These are phyloP conservation scores for Sclerotinia borealis DNA, from an alignment of 2,329 filamentous ascomycete genomes.

Conservation along the genomic window DNA sequence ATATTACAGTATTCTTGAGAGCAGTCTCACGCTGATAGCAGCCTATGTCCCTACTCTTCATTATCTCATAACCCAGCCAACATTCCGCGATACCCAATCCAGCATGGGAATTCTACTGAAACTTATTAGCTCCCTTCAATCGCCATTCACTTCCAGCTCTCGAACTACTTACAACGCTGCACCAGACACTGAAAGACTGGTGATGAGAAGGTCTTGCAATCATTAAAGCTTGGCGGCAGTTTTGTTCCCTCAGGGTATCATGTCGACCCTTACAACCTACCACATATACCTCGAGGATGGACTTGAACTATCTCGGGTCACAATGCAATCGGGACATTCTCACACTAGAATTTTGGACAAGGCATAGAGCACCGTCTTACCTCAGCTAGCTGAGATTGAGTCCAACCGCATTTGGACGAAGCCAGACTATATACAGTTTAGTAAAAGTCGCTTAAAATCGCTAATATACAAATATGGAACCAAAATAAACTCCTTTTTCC, in stretches of 20 bases:
- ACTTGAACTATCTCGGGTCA: neutral
- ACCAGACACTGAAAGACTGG: neutral
- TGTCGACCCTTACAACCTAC: neutral
- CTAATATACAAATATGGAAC: too few relatives aligned
- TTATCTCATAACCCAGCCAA: neutral
- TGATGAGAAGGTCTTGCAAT: neutral
- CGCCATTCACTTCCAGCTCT: neutral
- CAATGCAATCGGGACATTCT: neutral
- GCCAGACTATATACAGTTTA: too few relatives aligned
- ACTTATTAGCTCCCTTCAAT: neutral
- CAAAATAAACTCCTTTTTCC: too few relatives aligned
- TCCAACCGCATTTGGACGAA: too few relatives aligned
- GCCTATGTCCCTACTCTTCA: neutral
- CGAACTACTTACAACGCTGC: neutral
- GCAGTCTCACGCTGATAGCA: neutral
- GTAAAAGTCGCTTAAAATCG: too few relatives aligned
- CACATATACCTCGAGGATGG: neutral
- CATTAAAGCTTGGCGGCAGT: neutral
- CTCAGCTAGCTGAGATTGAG: too few relatives aligned
- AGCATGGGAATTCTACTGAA: neutral
- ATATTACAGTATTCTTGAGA: neutral
- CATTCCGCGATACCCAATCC: neutral
- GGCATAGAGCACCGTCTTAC: too few relatives aligned
- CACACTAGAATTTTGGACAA: too few relatives aligned
- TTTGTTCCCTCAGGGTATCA: neutral